Evolutionary conservation across 768 basidiomycete genomes (phyloP), one percentile per base, ranked within the genome.

Genomic region (Leccinum ochraceum): DNA sequence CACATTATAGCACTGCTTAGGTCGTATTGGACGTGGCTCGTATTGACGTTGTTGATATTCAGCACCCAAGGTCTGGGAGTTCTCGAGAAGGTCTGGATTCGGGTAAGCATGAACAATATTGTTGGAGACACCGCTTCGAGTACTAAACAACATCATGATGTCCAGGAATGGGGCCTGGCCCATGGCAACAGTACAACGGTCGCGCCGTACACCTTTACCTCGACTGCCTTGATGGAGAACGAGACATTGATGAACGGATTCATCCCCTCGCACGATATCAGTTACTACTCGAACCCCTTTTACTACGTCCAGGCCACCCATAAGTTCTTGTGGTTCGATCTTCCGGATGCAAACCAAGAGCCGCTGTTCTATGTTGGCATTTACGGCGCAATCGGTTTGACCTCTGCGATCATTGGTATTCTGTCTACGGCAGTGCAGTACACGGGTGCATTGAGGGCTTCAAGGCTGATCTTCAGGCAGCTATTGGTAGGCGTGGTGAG

Each of bases 291-390:
- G 13, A 66, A 63, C 51, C 58, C 66, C 13, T 60, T 58, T 30
- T 63, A 64, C 52, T 53, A 75, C 42, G 14, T 66, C n/a, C 66
- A 57, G 24, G 49, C 58, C 3, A 6, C 57, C 32, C 42, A 66
- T 0, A 60, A 64, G 30, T 0, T 59, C 1, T 32, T 63, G 17
- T 56, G 61, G 73, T 59, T 69, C 68, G 54, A 67, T 1, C 30
- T 75, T 69, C 87, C 87, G 0, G 77, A 75, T 36, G 88, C 85
- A 0, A 71, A 80, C 14, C 77, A 82, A 20, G 81, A 86, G 42
- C 90, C 90, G 0, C 68, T 90, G 64, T 91, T 89, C 75, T 92
- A 90, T 61, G 80, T 92, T 48, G 81, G 81, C 0, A 70, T 90
- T 22, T 91, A 88, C 64, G 86, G 86, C 1, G 77, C 77, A 0